phyloP scores from a whole-genome alignment of 106 monocot genomes.

The Platanthera zijinensis region DNA sequence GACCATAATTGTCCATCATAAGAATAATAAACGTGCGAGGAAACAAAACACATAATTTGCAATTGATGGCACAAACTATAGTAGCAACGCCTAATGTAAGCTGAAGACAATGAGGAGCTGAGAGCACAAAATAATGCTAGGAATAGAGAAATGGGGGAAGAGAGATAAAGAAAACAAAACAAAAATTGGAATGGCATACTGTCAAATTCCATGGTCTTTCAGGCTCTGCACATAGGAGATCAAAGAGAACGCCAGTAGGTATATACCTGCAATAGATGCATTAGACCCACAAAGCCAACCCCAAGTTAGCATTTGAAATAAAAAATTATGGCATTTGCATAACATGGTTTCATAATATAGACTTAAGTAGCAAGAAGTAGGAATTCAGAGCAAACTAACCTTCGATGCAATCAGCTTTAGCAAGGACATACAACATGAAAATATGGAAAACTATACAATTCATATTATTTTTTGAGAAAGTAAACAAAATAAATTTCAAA shows the following conservation, averaged over 20 bases:
- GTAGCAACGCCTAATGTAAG: not conserved
- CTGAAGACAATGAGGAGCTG: not conserved
- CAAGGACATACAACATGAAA: not conserved
- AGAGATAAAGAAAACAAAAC: not conserved
- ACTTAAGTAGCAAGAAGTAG: not conserved
- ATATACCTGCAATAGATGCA: conserved; percentile 54
- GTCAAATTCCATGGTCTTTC: conserved; percentile 97
- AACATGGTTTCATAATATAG: not conserved
- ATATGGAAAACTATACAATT: not conserved
- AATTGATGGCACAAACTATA: not conserved
- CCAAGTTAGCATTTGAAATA: not conserved
- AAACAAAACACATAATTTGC: not conserved
- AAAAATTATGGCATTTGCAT: not conserved
- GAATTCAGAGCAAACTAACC: not conserved
- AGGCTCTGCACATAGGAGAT: conserved; percentile 88
- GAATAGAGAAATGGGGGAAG: not conserved
- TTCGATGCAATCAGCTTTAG: not conserved
- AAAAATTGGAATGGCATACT: conserved; percentile 28
- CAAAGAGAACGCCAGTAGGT: conserved; percentile 94
- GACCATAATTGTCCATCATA: not conserved
- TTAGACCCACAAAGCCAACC: conserved; percentile 10
- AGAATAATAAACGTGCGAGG: not conserved
- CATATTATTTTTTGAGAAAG: not conserved
- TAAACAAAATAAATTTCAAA: not conserved
- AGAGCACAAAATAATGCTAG: not conserved